A percentile compares a stretch with the other conserved stretches of the same genome.
Evolutionary conservation across 2,329 filamentous ascomycete species (phyloP).

Genomic region (Pseudogymnoascus sp.): DNA sequence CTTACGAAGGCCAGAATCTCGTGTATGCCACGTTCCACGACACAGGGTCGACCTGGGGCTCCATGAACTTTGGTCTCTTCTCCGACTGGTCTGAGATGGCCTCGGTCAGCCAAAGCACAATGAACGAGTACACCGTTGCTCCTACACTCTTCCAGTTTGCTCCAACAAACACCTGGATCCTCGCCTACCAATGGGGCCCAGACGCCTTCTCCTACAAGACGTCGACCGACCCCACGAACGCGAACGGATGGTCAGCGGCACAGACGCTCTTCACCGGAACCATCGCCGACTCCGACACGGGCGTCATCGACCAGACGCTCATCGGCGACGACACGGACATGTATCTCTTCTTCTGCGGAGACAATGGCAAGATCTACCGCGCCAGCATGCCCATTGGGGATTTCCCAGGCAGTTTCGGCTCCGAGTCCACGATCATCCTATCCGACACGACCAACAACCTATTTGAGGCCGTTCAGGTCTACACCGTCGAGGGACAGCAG

Average conservation of each 20-base stretch:
- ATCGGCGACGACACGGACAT: slow-evolving; percentile 53
- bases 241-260: slow-evolving; percentile 46
- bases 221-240: slow-evolving; percentile 46
- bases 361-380: slow-evolving; percentile 59
- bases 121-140: slow-evolving; percentile 41
- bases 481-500: slow-evolving; percentile 45
- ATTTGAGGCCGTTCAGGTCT: slow-evolving; percentile 60
- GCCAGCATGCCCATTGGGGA: slow-evolving; percentile 52
- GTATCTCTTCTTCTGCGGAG: slow-evolving; percentile 60
- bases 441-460: slow-evolving; percentile 47
- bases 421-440: slow-evolving; percentile 39
- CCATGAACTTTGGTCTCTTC: slow-evolving; percentile 50
- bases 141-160: slow-evolving; percentile 55
- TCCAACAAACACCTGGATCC: slow-evolving; percentile 53
- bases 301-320: slow-evolving; percentile 53
- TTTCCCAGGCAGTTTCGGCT: slow-evolving; percentile 54
- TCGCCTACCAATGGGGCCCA: slow-evolving; percentile 55
- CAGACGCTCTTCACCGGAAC: slow-evolving; percentile 48
- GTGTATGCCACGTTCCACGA: slow-evolving; percentile 49
- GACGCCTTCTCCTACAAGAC: slow-evolving; percentile 53
- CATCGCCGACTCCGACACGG: slow-evolving; percentile 42
- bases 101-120: slow-evolving; percentile 42
- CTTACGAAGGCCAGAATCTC: slow-evolving; percentile 49
- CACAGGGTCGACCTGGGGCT: slow-evolving; percentile 39
- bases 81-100: slow-evolving; percentile 43